A percentile compares a stretch with the other conserved stretches of the same genome.
Evolutionary conservation across 164 flowering plant species (phyloP).

Genomic region (Vitis riparia): DNA sequence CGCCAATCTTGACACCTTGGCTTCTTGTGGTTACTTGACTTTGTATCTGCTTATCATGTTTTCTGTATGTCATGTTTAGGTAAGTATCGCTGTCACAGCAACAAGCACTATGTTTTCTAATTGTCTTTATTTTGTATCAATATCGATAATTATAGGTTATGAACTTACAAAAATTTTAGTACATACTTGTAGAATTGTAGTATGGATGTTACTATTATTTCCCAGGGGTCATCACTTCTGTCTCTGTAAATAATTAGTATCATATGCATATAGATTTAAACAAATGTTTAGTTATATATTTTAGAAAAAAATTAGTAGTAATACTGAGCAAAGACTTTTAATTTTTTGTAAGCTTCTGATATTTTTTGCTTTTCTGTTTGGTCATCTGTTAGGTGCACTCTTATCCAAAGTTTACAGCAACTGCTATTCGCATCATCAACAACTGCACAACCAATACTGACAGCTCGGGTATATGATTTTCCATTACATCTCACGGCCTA

Average conservation of each 20-base stretch:
- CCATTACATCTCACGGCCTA: not conserved
- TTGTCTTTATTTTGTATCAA: no score
- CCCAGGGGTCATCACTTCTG: no score
- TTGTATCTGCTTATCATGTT: not conserved
- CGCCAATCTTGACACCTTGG: not conserved
- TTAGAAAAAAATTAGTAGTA: not conserved
- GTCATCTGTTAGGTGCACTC: constrained; percentile 59
- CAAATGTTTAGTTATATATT: no score
- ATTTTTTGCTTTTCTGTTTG: constrained; percentile 7
- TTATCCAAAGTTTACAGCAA: constrained; percentile 88
- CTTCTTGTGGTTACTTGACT: not conserved
- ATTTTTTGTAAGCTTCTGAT: not conserved
- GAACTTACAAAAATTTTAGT: no score
- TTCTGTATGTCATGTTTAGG: not conserved
- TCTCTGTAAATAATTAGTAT: no score
- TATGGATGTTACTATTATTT: no score
- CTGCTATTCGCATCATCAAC: constrained; percentile 91
- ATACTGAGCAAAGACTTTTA: not conserved
- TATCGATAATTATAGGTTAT: no score
- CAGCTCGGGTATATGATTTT: constrained; percentile 65
- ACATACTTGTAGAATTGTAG: no score
- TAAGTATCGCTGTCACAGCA: no score
- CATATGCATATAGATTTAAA: no score
- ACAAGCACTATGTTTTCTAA: no score
- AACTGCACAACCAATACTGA: constrained; percentile 91